A percentile compares a stretch with the other conserved stretches of the same genome.
Evolutionary conservation across 176 grass and related monocot genomes (phyloP).

Genomic region (Tuctoria greenei): DNA sequence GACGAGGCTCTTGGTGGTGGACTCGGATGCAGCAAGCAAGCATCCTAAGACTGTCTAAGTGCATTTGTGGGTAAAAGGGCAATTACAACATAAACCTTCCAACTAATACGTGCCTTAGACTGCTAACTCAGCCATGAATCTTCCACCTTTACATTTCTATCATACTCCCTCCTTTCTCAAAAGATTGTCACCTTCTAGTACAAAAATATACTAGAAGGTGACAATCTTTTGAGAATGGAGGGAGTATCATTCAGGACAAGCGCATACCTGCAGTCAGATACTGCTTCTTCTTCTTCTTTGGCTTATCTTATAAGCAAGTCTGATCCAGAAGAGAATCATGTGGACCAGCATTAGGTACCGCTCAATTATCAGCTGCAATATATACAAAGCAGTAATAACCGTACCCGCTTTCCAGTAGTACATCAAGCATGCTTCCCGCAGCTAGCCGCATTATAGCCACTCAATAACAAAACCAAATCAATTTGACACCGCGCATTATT

Average conservation of each 20-base stretch:
- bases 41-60: too few species aligned
- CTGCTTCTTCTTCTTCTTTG: neutral
- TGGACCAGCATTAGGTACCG: neutral
- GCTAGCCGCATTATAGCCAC: neutral
- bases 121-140: neutral
- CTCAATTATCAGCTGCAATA: neutral
- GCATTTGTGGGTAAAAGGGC: neutral
- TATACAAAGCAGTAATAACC: neutral
- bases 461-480: neutral
- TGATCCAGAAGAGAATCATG: neutral
- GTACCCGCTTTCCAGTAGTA: neutral
- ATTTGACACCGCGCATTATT: neutral
- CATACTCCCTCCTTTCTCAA: too few species aligned
- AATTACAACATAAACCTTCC: neutral
- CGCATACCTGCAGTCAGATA: neutral
- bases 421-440: neutral
- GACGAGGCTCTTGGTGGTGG: neutral
- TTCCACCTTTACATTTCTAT: slow-evolving; percentile 2
- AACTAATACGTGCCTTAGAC: slow-evolving; percentile 26
- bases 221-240: too few species aligned
- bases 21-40: neutral
- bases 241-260: slow-evolving; percentile 8
- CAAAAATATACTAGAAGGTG: too few species aligned
- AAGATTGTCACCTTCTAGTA: too few species aligned
- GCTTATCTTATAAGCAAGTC: slow-evolving; percentile 2